These are phyloP conservation scores for Benincasa hispida DNA, from an alignment of 306 rosid genomes.

Conservation along the genomic window DNA sequence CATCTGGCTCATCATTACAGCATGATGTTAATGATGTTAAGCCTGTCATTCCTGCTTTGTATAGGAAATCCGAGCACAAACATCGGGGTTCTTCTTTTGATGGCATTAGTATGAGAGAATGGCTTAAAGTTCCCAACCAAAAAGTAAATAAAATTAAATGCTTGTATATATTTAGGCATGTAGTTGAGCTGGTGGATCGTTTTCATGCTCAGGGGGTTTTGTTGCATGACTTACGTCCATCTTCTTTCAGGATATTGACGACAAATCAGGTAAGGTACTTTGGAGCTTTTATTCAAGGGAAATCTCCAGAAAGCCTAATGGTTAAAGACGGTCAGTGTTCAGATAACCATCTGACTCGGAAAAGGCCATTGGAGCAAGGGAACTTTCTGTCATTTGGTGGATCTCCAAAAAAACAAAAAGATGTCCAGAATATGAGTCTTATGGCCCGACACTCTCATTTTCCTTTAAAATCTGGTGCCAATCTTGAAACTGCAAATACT, in stretches of 20 bases:
- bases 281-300: constrained; percentile 35
- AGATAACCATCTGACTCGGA: constrained; percentile 26
- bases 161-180: constrained; percentile 51
- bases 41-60: constrained; percentile 24
- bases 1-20: constrained; percentile 19
- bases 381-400: constrained; percentile 22
- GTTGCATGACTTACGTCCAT: constrained; percentile 52
- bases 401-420: constrained; percentile 47
- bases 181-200: constrained; percentile 59
- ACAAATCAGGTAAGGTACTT: constrained; percentile 50
- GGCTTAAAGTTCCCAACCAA: constrained; percentile 45
- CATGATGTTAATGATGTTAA: constrained; percentile 26
- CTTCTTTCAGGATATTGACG: constrained; percentile 45
- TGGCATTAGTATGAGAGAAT: constrained; percentile 66
- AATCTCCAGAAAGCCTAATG: constrained; percentile 18
- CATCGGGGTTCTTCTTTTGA: constrained; percentile 26
- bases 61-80: constrained; percentile 15
- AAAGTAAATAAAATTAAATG: constrained; percentile 45
- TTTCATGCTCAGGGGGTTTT: constrained; percentile 56
- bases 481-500: constrained; percentile 23
- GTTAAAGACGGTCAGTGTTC: constrained; percentile 31
- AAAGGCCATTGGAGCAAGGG: constrained; percentile 43
- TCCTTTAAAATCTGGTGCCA: constrained; percentile 20
- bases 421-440: constrained; percentile 24
- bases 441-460: constrained; percentile 28